A percentile compares a stretch with the other conserved stretches of the same genome.
Evolutionary conservation across 2,329 filamentous ascomycete genomes (phyloP).

Genomic region (Neofusicoccum kwambonambiense): DNA sequence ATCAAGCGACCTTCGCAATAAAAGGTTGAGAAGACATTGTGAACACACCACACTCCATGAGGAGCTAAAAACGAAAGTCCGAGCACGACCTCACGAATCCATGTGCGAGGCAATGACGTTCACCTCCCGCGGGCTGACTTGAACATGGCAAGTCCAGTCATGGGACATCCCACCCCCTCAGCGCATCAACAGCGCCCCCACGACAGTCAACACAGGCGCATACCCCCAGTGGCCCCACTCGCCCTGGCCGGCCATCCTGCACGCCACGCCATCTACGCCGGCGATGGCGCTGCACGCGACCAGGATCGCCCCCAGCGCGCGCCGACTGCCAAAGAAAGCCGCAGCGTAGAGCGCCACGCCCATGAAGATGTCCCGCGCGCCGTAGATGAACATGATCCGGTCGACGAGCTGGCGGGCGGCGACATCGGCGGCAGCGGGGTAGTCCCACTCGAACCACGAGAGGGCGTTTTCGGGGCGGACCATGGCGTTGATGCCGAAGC

Average conservation of each 20-base stretch:
- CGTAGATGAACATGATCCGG: constrained; percentile 48
- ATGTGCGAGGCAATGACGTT: too few relatives aligned
- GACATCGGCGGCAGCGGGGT: constrained; percentile 33
- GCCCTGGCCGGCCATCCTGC: constrained; percentile 39
- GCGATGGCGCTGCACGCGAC: constrained; percentile 44
- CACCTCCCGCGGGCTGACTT: too few relatives aligned
- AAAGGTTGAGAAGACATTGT: too few relatives aligned
- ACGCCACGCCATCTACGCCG: constrained; percentile 47
- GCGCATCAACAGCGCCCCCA: constrained; percentile 28
- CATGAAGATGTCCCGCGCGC: constrained; percentile 52
- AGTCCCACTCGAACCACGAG: constrained; percentile 31
- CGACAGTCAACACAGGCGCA: constrained; percentile 33
- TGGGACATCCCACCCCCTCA: too few relatives aligned
- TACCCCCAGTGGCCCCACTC: constrained; percentile 54
- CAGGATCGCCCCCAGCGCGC: constrained; percentile 45
- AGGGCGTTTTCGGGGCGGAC: constrained; percentile 26
- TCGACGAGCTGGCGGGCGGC: constrained; percentile 43
- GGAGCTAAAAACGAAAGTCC: too few relatives aligned
- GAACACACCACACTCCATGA: too few relatives aligned
- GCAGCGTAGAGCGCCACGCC: constrained; percentile 41
- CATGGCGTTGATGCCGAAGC: too few relatives aligned
- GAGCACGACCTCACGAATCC: too few relatives aligned
- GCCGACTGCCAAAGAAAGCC: constrained; percentile 39
- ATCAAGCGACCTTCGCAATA: too few relatives aligned
- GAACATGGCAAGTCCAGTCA: too few relatives aligned